Percentiles rank a stretch among this genome's conserved stretches.
Evolutionary conservation across 371 early-diverging fungal species (phyloP).

Genomic region (Batrachochytrium dendrobatidis): DNA sequence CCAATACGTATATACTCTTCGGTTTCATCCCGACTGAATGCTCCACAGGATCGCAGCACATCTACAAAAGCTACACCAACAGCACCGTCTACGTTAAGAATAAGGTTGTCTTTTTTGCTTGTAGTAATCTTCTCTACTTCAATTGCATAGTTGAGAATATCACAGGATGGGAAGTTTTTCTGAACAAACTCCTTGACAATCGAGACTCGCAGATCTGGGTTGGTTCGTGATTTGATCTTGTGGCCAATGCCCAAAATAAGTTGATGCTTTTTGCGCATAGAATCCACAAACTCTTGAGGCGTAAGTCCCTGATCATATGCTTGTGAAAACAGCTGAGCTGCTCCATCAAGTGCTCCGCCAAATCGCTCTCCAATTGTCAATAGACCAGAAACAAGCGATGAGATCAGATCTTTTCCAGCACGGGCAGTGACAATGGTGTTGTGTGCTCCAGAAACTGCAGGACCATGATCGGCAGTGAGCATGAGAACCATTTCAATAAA

Average conservation of each 20-base stretch:
- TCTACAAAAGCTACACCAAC: conserved; percentile 95
- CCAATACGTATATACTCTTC: conserved; percentile 96
- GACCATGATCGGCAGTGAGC: conserved; percentile 98
- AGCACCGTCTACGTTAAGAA: conserved; percentile 95
- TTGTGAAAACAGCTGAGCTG: conserved; percentile 78
- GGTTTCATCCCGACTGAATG: conserved; percentile 89
- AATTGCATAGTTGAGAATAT: conserved; percentile 86
- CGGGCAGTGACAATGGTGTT: conserved; percentile 98
- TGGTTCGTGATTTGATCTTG: conserved; percentile 97
- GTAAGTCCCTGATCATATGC: conserved; percentile 86
- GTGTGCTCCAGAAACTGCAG: conserved; percentile 89
- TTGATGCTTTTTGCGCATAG: conserved; percentile 86
- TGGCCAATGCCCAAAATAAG: conserved; percentile 96
- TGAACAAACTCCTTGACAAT: conserved; percentile 89
- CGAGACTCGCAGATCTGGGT: conserved; percentile 94
- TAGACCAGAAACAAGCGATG: conserved; percentile 88
- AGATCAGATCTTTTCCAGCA: conserved; percentile 95
- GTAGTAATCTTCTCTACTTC: conserved; percentile 94
- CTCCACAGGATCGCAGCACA: conserved; percentile 83
- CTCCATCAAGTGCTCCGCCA: conserved; percentile 96
- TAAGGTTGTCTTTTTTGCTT: conserved; percentile 95
- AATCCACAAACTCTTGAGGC: conserved; percentile 84
- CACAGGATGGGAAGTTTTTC: conserved; percentile 80
- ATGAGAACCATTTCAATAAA: conserved; percentile 98
- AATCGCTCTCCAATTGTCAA: conserved; percentile 94